A percentile compares a stretch with the other conserved stretches of the same genome.
These are phyloP conservation scores for Populus hybrid DNA, from an alignment of 441 rosid genomes.

Conservation along the genomic window DNA sequence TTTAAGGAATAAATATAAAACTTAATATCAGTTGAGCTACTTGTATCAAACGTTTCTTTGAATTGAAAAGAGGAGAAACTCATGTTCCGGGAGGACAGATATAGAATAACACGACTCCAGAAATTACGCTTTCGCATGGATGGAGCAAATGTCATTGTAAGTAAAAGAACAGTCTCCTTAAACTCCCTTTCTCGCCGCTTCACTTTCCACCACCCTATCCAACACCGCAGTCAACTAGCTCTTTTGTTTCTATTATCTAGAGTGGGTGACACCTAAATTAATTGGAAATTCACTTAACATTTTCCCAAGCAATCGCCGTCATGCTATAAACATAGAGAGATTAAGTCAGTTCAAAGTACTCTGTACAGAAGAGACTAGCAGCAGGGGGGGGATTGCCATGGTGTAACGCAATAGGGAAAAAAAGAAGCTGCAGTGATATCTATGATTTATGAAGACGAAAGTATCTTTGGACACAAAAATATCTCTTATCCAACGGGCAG, in stretches of 20 bases:
- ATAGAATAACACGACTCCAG: neutral
- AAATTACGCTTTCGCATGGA: neutral
- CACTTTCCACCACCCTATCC: neutral
- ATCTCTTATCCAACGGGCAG: slow-evolving; percentile 1
- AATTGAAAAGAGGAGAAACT: neutral
- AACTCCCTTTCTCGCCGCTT: neutral
- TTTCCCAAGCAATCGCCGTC: no score
- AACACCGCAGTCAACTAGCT: no score
- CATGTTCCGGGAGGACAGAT: neutral
- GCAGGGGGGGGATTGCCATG: no score
- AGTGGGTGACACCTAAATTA: neutral
- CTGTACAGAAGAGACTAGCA: no score
- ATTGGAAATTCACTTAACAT: neutral
- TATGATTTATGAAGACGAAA: neutral
- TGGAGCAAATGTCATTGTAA: neutral
- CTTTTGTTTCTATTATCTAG: neutral
- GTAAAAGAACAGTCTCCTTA: neutral
- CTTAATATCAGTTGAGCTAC: no score
- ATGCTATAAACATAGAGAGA: no score
- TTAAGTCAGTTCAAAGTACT: no score
- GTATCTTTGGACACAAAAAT: neutral
- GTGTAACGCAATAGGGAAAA: no score
- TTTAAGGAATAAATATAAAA: no score
- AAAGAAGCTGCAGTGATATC: no score
- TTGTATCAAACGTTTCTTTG: neutral